phyloP scores from a whole-genome alignment of 495 filamentous ascomycete genomes.

The Aspergillus cristatus region DNA sequence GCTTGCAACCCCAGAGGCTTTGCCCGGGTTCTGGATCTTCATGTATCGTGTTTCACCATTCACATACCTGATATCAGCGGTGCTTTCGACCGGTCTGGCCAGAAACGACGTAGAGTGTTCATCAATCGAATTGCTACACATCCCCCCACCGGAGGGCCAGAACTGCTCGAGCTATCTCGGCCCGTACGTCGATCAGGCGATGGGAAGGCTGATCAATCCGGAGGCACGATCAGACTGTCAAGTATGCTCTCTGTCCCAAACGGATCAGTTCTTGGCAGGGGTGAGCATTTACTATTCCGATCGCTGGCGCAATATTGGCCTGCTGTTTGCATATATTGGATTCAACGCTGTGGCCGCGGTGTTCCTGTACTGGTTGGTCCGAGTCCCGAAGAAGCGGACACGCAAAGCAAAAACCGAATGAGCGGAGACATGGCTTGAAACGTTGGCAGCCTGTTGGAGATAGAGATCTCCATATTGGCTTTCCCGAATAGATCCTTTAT shows the following conservation, averaged over 20 bases:
- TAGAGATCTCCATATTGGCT: too few species aligned
- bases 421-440: too few species aligned
- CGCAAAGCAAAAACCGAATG: constrained; percentile 32
- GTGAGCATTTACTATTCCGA: constrained; percentile 44
- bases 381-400: constrained; percentile 61
- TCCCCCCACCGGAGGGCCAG: constrained; percentile 42
- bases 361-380: constrained; percentile 66
- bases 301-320: constrained; percentile 63
- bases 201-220: constrained; percentile 47
- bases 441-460: too few species aligned
- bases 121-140: constrained; percentile 46
- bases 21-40: constrained; percentile 77
- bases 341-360: constrained; percentile 71
- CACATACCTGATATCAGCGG: constrained; percentile 57
- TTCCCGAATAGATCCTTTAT: too few species aligned
- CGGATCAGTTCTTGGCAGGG: constrained; percentile 51
- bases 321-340: constrained; percentile 60
- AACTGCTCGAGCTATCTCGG: constrained; percentile 52
- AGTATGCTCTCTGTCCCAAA: constrained; percentile 50
- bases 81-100: constrained; percentile 55
- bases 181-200: constrained; percentile 32
- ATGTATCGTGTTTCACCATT: constrained; percentile 75
- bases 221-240: constrained; percentile 44
- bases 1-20: constrained; percentile 48
- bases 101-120: constrained; percentile 51